Evolutionary conservation across 2,329 filamentous ascomycete genomes (phyloP), one percentile per base, ranked within the genome.

Genomic region (Tolypocladium sp.): DNA sequence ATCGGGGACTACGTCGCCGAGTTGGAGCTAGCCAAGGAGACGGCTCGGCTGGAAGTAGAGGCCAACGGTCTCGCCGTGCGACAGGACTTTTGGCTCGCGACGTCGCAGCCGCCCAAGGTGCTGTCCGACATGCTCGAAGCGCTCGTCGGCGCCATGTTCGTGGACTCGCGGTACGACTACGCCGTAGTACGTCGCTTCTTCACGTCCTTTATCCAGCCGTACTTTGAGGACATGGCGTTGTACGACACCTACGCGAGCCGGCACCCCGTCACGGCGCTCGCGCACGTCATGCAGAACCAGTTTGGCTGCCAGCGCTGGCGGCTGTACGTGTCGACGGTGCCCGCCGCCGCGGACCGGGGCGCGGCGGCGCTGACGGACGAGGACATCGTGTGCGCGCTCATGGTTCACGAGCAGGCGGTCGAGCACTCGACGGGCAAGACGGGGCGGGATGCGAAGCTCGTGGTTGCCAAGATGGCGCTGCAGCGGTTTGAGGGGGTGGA

Each of bases 51-150:
- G 4, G 67, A 68, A 3, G 76, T 76, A 4, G 68, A 76, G 58
- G 66, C 67, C 3, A 67, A 59, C 2, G 66, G 65, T 22, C 41
- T 42, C 0, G 65, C 67, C 1, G 68, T 70, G 12, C 77, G 76
- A 2, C 71, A 70, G 53, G 84, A 90, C 73, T 93, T 87, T 71
- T 94, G 90, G 91, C 79, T 83, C 35, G 75, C 78, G 15, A 79
- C 82, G 12, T 78, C 77, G 20, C 78, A 83, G 46, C 86, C 89
- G 1, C 90, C 89, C 10, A 94, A 94, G 67, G 80, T 76, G 57
- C 83, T 97, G 7, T 85, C 92, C 0, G 94, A 99, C 71, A 84
- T 96, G 42, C 79, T 97, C 4, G 94, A 99, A 77, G 85, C 93
- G 0, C 94, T 92, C 66, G 76, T 97, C 3, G 94, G 92, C 1